Evolutionary conservation across 331 rosid species (phyloP).

Genomic region (Pyrus hybrid): DNA sequence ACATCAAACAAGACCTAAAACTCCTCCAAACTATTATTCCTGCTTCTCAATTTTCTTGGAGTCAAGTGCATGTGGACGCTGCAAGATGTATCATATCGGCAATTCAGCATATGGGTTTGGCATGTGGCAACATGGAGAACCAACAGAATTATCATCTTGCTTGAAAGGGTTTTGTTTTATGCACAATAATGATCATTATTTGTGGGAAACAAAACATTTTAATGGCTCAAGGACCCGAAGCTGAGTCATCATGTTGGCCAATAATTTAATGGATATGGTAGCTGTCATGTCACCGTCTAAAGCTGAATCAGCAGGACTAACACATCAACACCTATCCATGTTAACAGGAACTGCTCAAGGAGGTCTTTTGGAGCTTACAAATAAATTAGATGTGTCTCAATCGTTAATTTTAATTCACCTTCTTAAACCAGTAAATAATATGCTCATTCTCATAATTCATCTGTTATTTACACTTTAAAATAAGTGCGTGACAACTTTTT

Average conservation of each 20-base stretch:
- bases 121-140: too few relatives aligned
- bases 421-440: background rate
- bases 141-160: background rate
- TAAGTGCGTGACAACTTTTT: too few relatives aligned
- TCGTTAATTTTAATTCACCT: background rate
- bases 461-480: too few relatives aligned
- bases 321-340: background rate
- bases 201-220: background rate
- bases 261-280: background rate
- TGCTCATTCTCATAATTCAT: background rate
- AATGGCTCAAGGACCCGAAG: background rate
- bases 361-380: background rate
- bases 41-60: too few relatives aligned
- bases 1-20: too few relatives aligned
- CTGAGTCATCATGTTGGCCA: background rate
- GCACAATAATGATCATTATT: slow-evolving; percentile 11
- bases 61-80: too few relatives aligned
- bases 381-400: background rate
- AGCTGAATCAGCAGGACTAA: background rate
- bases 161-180: background rate
- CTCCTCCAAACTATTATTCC: too few relatives aligned
- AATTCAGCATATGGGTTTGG: too few relatives aligned
- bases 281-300: background rate
- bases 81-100: too few relatives aligned
- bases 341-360: background rate